Conservation (phyloP, 1,139 yeast species). For the Chernovozyma aurita region DNA sequence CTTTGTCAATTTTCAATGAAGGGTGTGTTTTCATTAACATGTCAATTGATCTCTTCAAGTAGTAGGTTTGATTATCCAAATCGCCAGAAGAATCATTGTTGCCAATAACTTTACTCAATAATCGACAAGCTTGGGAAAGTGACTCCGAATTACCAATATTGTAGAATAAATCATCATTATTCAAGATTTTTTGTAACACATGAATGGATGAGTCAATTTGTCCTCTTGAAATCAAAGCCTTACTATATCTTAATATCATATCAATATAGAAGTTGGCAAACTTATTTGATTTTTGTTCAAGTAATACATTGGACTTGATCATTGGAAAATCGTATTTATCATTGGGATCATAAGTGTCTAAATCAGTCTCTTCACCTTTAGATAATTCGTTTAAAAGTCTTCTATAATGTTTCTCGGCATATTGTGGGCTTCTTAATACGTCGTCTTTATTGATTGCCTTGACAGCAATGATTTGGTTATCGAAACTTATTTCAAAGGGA, state of each 20-base stretch:
- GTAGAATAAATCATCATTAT: conserved; percentile 36
- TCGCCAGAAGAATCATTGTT: conserved; percentile 13
- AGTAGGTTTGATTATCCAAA: conserved; percentile 20
- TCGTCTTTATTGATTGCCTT: conserved; percentile 46
- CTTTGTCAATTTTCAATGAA: conserved; percentile 21
- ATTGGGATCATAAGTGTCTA: conserved; percentile 18
- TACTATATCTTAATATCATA: conserved; percentile 39
- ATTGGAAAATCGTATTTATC: conserved; percentile 31
- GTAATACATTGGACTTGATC: conserved; percentile 25
- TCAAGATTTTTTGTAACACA: conserved; percentile 27
- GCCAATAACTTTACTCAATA: conserved; percentile 28
- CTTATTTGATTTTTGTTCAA: conserved; percentile 25
- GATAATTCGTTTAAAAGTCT: conserved; percentile 19
- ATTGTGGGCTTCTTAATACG: conserved; percentile 37
- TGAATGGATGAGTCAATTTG: conserved; percentile 27
- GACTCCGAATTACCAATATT: conserved; percentile 44
- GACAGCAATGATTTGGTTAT: conserved; percentile 35
- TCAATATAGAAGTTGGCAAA: conserved; percentile 45
- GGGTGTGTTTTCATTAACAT: conserved; percentile 32
- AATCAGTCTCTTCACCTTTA: conserved; percentile 21
- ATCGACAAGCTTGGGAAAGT: conserved; percentile 38
- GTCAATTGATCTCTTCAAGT: conserved; percentile 38
- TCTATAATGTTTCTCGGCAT: conserved; percentile 44
- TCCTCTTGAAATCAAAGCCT: conserved; percentile 41
- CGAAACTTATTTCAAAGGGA: conserved; percentile 35